phyloP scores from a whole-genome alignment of 163 green algal genomes.

The Botryococcus braunii region DNA sequence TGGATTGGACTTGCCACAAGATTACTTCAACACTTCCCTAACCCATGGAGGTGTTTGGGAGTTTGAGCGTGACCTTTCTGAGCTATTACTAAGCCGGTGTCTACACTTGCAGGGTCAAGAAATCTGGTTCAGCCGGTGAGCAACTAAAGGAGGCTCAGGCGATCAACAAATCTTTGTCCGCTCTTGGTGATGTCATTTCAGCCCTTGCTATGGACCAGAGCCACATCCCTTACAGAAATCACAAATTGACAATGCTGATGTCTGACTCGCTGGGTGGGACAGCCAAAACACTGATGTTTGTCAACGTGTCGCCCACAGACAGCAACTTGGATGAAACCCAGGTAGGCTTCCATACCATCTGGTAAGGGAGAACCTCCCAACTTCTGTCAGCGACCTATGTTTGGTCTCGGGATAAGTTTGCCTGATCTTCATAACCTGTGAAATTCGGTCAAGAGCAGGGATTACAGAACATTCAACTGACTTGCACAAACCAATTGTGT shows the following conservation, averaged over 20 bases:
- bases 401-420: too few relatives aligned
- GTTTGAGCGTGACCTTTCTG: too few relatives aligned
- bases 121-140: slow-evolving; percentile 77
- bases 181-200: slow-evolving; percentile 84
- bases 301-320: slow-evolving; percentile 84
- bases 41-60: too few relatives aligned
- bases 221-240: slow-evolving; percentile 95
- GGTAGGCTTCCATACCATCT: slow-evolving; percentile 1
- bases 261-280: slow-evolving; percentile 90
- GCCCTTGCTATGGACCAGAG: slow-evolving; percentile 58
- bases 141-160: slow-evolving; percentile 95
- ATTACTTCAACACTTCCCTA: too few relatives aligned
- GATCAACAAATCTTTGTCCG: slow-evolving; percentile 97
- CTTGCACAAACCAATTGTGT: too few relatives aligned
- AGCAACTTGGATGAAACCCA: slow-evolving; percentile 85
- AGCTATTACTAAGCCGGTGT: too few relatives aligned
- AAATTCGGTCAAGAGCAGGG: too few relatives aligned
- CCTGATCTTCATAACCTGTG: too few relatives aligned
- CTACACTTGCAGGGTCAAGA: slow-evolving; percentile 89
- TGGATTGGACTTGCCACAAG: background rate
- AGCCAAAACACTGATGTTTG: slow-evolving; percentile 98
- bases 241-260: slow-evolving; percentile 99
- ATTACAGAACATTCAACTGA: too few relatives aligned
- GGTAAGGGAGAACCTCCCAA: too few relatives aligned
- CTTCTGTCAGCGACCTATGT: too few relatives aligned